phyloP scores from a whole-genome alignment of 176 grass and related monocot genomes.

The Bothriochloa decipiens region DNA sequence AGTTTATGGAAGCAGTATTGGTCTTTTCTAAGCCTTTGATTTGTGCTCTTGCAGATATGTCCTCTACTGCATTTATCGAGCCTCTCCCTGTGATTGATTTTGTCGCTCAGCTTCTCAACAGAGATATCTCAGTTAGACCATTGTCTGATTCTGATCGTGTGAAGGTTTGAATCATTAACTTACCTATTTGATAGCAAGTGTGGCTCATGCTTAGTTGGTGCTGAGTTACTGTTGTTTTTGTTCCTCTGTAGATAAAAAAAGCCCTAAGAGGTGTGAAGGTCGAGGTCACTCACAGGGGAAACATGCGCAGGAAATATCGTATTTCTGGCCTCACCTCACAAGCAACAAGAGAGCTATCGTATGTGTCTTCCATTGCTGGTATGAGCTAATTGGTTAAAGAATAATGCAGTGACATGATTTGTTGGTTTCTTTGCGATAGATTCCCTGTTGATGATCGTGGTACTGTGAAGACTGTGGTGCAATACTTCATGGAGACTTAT shows the following conservation, averaged over 20 bases:
- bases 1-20: neutral
- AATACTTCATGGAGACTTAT: constrained; percentile 88
- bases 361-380: constrained; percentile 28
- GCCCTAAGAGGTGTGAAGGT: constrained; percentile 90
- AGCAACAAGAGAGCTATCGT: constrained; percentile 88
- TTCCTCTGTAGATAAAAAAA: constrained; percentile 76
- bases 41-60: constrained; percentile 73
- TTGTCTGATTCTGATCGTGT: constrained; percentile 91
- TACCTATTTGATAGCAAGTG: neutral
- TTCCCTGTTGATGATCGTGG: constrained; percentile 86
- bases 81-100: constrained; percentile 86
- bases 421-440: constrained; percentile 41
- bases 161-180: constrained; percentile 58
- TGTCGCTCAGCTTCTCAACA: constrained; percentile 88
- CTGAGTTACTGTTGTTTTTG: constrained; percentile 24
- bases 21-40: constrained; percentile 18
- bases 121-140: constrained; percentile 84
- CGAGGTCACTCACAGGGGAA: constrained; percentile 89
- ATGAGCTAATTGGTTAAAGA: neutral
- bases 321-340: constrained; percentile 94
- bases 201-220: neutral
- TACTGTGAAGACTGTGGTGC: constrained; percentile 94
- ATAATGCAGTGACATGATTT: constrained; percentile 13
- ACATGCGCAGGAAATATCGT: constrained; percentile 94
- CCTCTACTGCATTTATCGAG: constrained; percentile 90